Conservation (phyloP, 1,284 basidiomycete genomes). For the Mycena citricolor region DNA sequence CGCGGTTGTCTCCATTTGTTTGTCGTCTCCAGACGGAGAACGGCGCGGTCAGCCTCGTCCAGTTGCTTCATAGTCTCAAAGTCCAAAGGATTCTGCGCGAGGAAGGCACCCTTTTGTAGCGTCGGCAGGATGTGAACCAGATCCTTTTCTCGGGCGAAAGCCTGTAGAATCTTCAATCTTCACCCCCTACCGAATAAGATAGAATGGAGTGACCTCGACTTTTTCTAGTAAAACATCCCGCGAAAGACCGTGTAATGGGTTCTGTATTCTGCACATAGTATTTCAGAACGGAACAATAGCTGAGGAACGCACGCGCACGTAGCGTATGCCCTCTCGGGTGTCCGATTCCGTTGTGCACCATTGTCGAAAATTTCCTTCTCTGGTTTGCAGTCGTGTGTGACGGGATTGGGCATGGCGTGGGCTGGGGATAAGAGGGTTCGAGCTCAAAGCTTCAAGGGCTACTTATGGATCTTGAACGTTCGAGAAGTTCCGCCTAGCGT, state of each 20-base stretch:
- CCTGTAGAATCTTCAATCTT: constrained; percentile 49
- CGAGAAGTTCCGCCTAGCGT: too few relatives aligned
- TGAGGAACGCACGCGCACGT: too few relatives aligned
- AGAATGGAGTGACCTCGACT: constrained; percentile 45
- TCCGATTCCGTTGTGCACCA: too few relatives aligned
- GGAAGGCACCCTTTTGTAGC: constrained; percentile 55
- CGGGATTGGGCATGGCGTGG: too few relatives aligned
- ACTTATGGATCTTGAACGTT: too few relatives aligned
- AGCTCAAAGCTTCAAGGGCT: too few relatives aligned
- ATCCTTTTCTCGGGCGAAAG: constrained; percentile 34
- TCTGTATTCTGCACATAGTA: constrained; percentile 57
- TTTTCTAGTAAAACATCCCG: constrained; percentile 57
- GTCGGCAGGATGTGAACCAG: constrained; percentile 45
- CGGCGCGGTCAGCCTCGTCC: constrained; percentile 47
- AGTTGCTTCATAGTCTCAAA: constrained; percentile 56
- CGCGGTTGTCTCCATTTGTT: constrained; percentile 51
- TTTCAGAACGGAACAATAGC: too few relatives aligned
- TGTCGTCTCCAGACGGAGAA: constrained; percentile 46
- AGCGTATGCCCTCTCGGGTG: too few relatives aligned
- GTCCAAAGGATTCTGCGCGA: constrained; percentile 54
- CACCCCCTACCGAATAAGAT: too few relatives aligned
- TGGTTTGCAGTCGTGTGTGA: too few relatives aligned
- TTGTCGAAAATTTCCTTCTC: too few relatives aligned
- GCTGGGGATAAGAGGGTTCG: too few relatives aligned
- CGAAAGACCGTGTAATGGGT: constrained; percentile 57